A percentile compares a stretch with the other conserved stretches of the same genome.
phyloP scores from a whole-genome alignment of 495 filamentous ascomycete species.

The Xylaria castorea region DNA sequence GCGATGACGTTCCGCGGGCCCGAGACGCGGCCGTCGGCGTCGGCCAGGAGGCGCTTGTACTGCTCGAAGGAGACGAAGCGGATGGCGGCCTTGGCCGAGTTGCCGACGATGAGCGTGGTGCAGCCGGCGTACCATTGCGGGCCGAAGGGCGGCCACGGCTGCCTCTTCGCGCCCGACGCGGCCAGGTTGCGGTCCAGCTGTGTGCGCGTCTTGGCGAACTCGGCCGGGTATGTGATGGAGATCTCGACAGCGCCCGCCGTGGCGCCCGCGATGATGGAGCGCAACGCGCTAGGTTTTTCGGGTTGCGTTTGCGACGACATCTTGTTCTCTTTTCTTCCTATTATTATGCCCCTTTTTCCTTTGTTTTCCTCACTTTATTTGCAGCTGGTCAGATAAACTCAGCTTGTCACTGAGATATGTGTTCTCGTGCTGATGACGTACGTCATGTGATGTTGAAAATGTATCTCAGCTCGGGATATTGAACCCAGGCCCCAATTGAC shows the following conservation, averaged over 20 bases:
- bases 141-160: constrained; percentile 96
- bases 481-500: neutral
- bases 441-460: neutral
- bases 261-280: constrained; percentile 87
- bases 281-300: constrained; percentile 76
- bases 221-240: constrained; percentile 96
- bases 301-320: constrained; percentile 21
- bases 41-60: constrained; percentile 82
- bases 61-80: constrained; percentile 96
- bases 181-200: constrained; percentile 89
- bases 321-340: neutral
- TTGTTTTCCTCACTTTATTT: neutral
- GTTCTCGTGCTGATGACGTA: neutral
- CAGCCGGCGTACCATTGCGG: constrained; percentile 97
- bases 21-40: constrained; percentile 86
- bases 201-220: constrained; percentile 95
- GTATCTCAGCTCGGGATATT: neutral
- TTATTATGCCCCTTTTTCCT: neutral
- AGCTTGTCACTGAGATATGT: neutral
- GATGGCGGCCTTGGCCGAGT: constrained; percentile 94
- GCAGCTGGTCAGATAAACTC: neutral
- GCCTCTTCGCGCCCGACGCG: constrained; percentile 82
- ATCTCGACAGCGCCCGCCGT: constrained; percentile 95
- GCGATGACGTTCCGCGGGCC: constrained; percentile 90
- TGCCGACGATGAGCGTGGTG: constrained; percentile 95